Percentiles rank a stretch among this genome's conserved stretches.
phyloP scores from a whole-genome alignment of 768 basidiomycete genomes.

The Rhodotorula diobovata region DNA sequence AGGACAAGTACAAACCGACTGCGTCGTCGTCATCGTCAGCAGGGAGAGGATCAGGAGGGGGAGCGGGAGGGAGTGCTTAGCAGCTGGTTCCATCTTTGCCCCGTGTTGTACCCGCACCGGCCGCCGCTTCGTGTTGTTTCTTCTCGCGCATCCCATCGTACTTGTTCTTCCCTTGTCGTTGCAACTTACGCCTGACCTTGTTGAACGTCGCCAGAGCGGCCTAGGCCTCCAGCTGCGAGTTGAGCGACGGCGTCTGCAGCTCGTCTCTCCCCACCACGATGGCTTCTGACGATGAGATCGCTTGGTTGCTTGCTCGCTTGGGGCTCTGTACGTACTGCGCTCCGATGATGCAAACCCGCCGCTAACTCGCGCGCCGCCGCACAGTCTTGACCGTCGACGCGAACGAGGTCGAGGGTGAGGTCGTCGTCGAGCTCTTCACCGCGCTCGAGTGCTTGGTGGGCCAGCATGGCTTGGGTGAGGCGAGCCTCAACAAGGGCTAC shows the following conservation, averaged over 20 bases:
- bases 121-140: not conserved
- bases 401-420: not conserved
- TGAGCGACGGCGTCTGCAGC: no score
- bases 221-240: no score
- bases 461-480: not conserved
- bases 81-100: not conserved
- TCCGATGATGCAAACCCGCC: no score
- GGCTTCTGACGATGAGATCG: not conserved
- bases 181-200: not conserved
- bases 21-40: not conserved
- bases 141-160: not conserved
- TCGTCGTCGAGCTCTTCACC: not conserved
- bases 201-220: no score
- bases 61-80: no score
- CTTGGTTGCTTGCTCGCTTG: not conserved
- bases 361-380: not conserved
- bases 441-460: not conserved
- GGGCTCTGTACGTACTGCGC: not conserved
- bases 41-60: not conserved
- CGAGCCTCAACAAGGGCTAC: not conserved
- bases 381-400: not conserved
- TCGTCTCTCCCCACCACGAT: not conserved
- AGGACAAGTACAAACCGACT: conserved; percentile 78
- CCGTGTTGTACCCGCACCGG: not conserved
- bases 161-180: not conserved